These are phyloP conservation scores for Ballota nigra DNA, from an alignment of 257 asterid species.

Conservation along the genomic window DNA sequence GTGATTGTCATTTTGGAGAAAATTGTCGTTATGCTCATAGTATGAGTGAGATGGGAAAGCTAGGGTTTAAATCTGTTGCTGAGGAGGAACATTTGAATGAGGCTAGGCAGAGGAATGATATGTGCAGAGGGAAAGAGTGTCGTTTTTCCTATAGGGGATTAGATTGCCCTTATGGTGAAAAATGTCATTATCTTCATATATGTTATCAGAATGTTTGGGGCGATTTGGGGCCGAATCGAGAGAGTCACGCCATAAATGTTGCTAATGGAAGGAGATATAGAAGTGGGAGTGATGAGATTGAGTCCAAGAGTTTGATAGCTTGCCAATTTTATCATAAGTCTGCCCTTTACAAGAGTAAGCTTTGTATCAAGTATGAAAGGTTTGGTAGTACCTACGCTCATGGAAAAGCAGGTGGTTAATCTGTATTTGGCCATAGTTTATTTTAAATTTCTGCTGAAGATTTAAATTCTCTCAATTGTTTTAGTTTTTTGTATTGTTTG, in stretches of 20 bases:
- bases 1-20: slow-evolving; percentile 38
- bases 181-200: slow-evolving; percentile 30
- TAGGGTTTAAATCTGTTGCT: slow-evolving; percentile 2
- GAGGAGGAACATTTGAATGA: slow-evolving; percentile 6
- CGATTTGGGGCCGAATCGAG: too few species aligned
- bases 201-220: neutral
- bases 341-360: slow-evolving; percentile 32
- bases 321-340: neutral
- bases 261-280: slow-evolving; percentile 9
- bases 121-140: slow-evolving; percentile 22
- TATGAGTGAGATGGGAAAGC: slow-evolving; percentile 18
- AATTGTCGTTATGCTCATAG: slow-evolving; percentile 40
- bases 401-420: slow-evolving; percentile 43
- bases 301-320: slow-evolving; percentile 2
- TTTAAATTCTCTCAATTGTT: neutral
- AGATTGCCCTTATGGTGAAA: slow-evolving; percentile 45
- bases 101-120: slow-evolving; percentile 4
- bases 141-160: slow-evolving; percentile 8
- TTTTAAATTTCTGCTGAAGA: neutral
- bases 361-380: slow-evolving; percentile 38
- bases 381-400: slow-evolving; percentile 46
- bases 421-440: neutral
- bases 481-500: neutral
- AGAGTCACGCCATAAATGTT: neutral
- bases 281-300: slow-evolving; percentile 12